Evolutionary conservation across 495 filamentous ascomycete genomes (phyloP).

Genomic region (Penicillium angulare): DNA sequence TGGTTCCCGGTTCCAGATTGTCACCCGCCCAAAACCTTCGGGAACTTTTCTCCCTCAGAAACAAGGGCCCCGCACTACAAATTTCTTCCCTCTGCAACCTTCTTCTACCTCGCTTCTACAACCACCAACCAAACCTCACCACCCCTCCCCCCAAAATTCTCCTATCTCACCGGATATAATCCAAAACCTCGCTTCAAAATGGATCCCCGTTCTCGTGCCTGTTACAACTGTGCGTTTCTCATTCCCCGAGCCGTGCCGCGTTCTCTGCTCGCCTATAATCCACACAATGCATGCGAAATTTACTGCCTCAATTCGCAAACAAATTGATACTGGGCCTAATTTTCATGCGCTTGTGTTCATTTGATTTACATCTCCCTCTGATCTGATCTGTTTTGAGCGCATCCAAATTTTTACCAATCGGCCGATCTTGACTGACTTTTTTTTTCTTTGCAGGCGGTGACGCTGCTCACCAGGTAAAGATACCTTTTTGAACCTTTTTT

Average conservation of each 20-base stretch:
- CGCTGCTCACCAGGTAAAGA: conserved; percentile 65
- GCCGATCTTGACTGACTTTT: conserved; percentile 26
- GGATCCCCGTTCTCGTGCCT: conserved; percentile 59
- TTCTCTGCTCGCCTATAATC: conserved; percentile 9
- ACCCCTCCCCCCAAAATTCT: not conserved
- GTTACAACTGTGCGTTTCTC: conserved; percentile 75
- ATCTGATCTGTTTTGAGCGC: not conserved
- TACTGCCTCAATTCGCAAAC: not conserved
- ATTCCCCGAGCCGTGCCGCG: conserved; percentile 1
- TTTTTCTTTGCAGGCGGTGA: conserved; percentile 61
- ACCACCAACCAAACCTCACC: too few relatives aligned
- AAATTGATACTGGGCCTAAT: not conserved
- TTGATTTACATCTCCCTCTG: not conserved
- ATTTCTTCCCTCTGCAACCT: conserved; percentile 29
- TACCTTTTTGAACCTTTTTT: conserved; percentile 2
- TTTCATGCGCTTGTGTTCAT: not conserved
- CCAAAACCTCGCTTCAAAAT: conserved; percentile 31
- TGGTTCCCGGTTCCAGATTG: not conserved
- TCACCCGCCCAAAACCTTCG: conserved; percentile 3
- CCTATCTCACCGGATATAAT: not conserved
- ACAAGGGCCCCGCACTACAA: conserved; percentile 37
- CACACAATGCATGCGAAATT: conserved; percentile 13
- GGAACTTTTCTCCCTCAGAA: conserved; percentile 23
- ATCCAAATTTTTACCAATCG: not conserved
- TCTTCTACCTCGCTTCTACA: conserved; percentile 10